Conservation (phyloP, 2,329 filamentous ascomycete species). For the Orbilia oligospora region DNA sequence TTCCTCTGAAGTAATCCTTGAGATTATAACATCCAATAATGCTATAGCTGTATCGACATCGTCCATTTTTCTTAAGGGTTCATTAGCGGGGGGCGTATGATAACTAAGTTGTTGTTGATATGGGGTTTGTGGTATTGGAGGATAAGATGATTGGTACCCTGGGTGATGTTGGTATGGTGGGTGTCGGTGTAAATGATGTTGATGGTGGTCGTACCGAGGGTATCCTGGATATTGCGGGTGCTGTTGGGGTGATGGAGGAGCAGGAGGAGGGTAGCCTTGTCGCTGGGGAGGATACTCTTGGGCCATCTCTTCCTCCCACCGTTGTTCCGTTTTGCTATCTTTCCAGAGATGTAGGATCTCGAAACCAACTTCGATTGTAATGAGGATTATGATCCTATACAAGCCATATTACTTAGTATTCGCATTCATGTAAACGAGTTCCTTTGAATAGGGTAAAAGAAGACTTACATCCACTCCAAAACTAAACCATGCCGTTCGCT, state of each 20-base stretch:
- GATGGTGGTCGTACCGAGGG: conserved; percentile 34
- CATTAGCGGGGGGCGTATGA: background rate
- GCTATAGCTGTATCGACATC: conserved; percentile 40
- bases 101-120: conserved; percentile 26
- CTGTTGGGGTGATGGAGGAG: background rate
- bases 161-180: conserved; percentile 10
- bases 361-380: conserved; percentile 91
- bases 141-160: conserved; percentile 7
- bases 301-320: conserved; percentile 66
- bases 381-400: conserved; percentile 83
- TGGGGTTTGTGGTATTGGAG: background rate
- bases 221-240: conserved; percentile 26
- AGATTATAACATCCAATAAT: conserved; percentile 40
- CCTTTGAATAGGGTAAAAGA: background rate
- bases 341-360: conserved; percentile 82
- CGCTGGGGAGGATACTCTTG: conserved; percentile 33
- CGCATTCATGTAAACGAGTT: background rate
- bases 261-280: background rate
- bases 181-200: conserved; percentile 45
- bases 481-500: conserved; percentile 90
- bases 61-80: conserved; percentile 24
- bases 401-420: background rate
- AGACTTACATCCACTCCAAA: conserved; percentile 81
- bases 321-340: conserved; percentile 71
- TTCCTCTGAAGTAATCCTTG: conserved; percentile 30